Conservation (phyloP, 2,329 filamentous ascomycete species). For the Alternaria angustiovoidea region DNA sequence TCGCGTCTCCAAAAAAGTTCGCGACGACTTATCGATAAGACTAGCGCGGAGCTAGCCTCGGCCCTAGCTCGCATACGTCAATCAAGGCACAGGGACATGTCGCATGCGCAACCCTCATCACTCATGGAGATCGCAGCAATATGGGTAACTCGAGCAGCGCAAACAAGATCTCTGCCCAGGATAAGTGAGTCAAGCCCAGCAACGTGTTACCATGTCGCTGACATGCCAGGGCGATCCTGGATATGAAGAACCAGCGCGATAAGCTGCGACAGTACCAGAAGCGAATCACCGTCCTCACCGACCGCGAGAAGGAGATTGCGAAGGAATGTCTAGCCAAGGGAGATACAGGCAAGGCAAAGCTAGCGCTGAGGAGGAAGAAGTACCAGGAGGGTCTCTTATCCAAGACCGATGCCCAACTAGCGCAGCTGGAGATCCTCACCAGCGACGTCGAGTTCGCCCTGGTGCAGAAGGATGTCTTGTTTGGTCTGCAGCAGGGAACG, state of each 20-base stretch:
- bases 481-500: slow-evolving; percentile 90
- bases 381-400: slow-evolving; percentile 90
- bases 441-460: slow-evolving; percentile 92
- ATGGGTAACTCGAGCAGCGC: slow-evolving; percentile 73
- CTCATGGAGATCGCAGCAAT: slow-evolving; percentile 39
- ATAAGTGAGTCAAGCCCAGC: slow-evolving; percentile 69
- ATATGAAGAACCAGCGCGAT: slow-evolving; percentile 97
- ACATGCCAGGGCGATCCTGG: slow-evolving; percentile 81
- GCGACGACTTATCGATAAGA: slow-evolving; percentile 43
- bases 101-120: slow-evolving; percentile 23
- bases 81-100: slow-evolving; percentile 33
- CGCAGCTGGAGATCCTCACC: slow-evolving; percentile 88
- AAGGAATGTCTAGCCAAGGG: slow-evolving; percentile 80
- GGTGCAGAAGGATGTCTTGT: slow-evolving; percentile 96
- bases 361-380: slow-evolving; percentile 93
- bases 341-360: slow-evolving; percentile 81
- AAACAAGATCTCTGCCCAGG: slow-evolving; percentile 77
- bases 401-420: slow-evolving; percentile 93
- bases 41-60: slow-evolving; percentile 23
- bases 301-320: slow-evolving; percentile 86
- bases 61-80: slow-evolving; percentile 28
- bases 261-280: slow-evolving; percentile 96
- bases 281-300: slow-evolving; percentile 84
- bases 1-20: slow-evolving; percentile 35
- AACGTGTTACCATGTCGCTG: slow-evolving; percentile 9